Evolutionary conservation across 208 protist species (phyloP).

Genomic region (Trypanosoma rangeli): DNA sequence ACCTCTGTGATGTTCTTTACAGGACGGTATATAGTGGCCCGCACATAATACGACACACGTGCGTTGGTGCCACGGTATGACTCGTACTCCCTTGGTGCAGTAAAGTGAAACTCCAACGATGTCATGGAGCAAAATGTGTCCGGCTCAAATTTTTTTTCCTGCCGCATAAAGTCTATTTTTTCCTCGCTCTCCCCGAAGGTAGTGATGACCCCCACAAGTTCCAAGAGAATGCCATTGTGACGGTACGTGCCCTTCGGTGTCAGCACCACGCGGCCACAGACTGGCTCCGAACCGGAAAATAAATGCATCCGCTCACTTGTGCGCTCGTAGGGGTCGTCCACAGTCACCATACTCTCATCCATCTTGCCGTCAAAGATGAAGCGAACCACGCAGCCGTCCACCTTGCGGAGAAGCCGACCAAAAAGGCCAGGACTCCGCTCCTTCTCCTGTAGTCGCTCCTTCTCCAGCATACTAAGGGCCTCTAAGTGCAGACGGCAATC

Average conservation of each 20-base stretch:
- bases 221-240: conserved; percentile 73
- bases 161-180: conserved; percentile 56
- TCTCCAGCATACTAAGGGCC: conserved; percentile 44
- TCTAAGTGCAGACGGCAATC: neutral
- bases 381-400: conserved; percentile 76
- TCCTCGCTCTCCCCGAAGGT: conserved; percentile 34
- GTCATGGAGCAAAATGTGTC: conserved; percentile 49
- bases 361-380: conserved; percentile 54
- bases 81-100: conserved; percentile 73
- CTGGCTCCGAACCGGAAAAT: conserved; percentile 49
- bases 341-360: conserved; percentile 32
- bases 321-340: conserved; percentile 46
- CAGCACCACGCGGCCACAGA: conserved; percentile 58
- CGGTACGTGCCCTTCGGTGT: conserved; percentile 56
- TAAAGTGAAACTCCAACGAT: conserved; percentile 72
- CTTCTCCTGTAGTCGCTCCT: conserved; percentile 56
- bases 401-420: conserved; percentile 52
- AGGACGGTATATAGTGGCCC: conserved; percentile 55
- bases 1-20: conserved; percentile 62
- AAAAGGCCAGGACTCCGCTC: conserved; percentile 56
- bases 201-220: conserved; percentile 58
- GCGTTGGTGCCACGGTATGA: conserved; percentile 80
- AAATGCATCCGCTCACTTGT: conserved; percentile 58
- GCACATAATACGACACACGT: conserved; percentile 67
- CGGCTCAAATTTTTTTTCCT: conserved; percentile 73